These are phyloP conservation scores for Candida insectalens DNA, from an alignment of 805 yeast genomes.

Conservation along the genomic window DNA sequence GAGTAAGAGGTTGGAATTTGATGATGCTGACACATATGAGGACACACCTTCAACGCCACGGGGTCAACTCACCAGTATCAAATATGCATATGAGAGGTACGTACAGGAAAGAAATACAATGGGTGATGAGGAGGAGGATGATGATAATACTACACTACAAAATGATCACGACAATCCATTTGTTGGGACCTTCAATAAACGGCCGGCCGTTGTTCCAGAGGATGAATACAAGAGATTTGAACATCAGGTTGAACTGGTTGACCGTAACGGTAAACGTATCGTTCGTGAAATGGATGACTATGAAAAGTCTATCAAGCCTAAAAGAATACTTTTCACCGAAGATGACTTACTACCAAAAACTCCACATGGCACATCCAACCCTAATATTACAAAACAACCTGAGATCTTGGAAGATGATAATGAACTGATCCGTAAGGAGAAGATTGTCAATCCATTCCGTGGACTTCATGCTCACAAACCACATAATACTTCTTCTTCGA, in stretches of 20 bases:
- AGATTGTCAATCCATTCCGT: conserved; percentile 17
- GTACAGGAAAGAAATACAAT: conserved; percentile 11
- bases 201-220: neutral
- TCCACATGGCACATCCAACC: conserved; percentile 2
- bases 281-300: conserved; percentile 20
- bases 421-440: conserved; percentile 14
- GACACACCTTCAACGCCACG: conserved; percentile 27
- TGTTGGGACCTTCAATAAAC: conserved; percentile 5
- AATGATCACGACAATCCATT: conserved; percentile 23
- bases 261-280: conserved; percentile 31
- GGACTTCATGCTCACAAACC: conserved; percentile 1
- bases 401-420: conserved; percentile 2
- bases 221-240: conserved; percentile 18
- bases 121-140: conserved; percentile 12
- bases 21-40: neutral
- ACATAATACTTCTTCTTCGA: neutral
- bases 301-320: conserved; percentile 30
- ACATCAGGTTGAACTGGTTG: conserved; percentile 29
- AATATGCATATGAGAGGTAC: conserved; percentile 20
- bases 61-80: conserved; percentile 25
- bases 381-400: conserved; percentile 4
- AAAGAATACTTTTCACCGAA: conserved; percentile 19
- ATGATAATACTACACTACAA: conserved; percentile 6
- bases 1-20: conserved; percentile 15
- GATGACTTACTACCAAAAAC: conserved; percentile 2